A percentile compares a stretch with the other conserved stretches of the same genome.
Conservation (phyloP, 495 filamentous ascomycete genomes). For the Lophiotrema nucula region DNA sequence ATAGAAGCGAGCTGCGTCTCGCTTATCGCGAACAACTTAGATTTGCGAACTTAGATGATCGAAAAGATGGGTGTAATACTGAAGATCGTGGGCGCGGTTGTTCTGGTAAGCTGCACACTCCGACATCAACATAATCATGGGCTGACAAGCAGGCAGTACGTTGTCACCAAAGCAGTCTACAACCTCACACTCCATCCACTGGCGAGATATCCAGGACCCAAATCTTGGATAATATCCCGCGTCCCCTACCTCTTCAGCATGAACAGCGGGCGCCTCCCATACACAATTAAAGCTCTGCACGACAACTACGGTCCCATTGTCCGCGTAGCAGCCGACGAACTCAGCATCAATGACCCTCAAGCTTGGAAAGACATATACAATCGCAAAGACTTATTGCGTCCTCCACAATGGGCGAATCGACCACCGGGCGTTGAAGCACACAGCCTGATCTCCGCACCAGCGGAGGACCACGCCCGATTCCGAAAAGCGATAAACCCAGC, state of each 20-base stretch:
- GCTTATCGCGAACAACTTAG: too few species aligned
- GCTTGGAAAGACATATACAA: slow-evolving; percentile 27
- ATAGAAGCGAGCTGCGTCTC: too few species aligned
- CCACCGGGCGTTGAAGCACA: slow-evolving; percentile 15
- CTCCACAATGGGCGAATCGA: slow-evolving; percentile 11
- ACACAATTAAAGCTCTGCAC: slow-evolving; percentile 18
- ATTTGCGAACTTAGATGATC: too few species aligned
- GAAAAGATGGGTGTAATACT: too few species aligned
- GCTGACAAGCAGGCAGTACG: too few species aligned
- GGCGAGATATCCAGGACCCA: slow-evolving; percentile 52
- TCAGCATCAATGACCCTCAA: slow-evolving; percentile 16
- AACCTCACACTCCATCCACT: slow-evolving; percentile 54
- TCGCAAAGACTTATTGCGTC: slow-evolving; percentile 10
- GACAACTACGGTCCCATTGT: slow-evolving; percentile 23
- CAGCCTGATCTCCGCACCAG: slow-evolving; percentile 13
- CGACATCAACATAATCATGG: too few species aligned
- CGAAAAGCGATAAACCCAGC: slow-evolving; percentile 18
- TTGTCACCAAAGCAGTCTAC: slow-evolving; percentile 37
- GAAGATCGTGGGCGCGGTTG: too few species aligned
- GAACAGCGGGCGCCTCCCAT: slow-evolving; percentile 4
- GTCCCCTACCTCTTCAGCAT: slow-evolving; percentile 37
- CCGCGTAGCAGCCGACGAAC: slow-evolving; percentile 13
- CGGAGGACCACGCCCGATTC: slow-evolving; percentile 3
- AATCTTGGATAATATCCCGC: slow-evolving; percentile 43
- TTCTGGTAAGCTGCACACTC: too few species aligned